A percentile compares a stretch with the other conserved stretches of the same genome.
Evolutionary conservation across 257 asterid species (phyloP).

Genomic region (Leptodermis oblonga): DNA sequence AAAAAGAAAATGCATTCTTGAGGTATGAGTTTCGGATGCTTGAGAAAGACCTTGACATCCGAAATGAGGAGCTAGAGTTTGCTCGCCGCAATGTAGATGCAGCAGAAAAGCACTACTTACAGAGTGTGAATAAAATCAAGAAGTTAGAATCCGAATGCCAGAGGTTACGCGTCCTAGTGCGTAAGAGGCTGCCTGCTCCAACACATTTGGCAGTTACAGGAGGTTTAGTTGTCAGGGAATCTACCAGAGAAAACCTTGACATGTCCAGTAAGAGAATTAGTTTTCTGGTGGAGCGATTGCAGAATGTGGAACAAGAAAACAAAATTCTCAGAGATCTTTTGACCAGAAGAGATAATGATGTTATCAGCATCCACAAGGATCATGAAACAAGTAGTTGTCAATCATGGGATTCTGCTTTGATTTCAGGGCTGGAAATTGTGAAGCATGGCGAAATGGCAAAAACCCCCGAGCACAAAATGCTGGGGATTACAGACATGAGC

Average conservation of each 20-base stretch:
- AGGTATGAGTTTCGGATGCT: constrained; percentile 61
- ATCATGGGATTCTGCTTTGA: constrained; percentile 33
- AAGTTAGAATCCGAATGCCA: constrained; percentile 79
- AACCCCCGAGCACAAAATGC: constrained; percentile 33
- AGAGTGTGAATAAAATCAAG: constrained; percentile 60
- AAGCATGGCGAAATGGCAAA: constrained; percentile 18
- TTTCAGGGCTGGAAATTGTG: constrained; percentile 19
- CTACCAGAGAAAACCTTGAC: constrained; percentile 19
- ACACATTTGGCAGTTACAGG: constrained; percentile 24
- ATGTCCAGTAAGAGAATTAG: constrained; percentile 34
- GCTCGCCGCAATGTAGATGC: constrained; percentile 45
- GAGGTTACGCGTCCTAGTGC: constrained; percentile 56
- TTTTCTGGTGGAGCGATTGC: constrained; percentile 52
- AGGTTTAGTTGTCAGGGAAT: constrained; percentile 25
- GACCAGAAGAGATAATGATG: constrained; percentile 50
- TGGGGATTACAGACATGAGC: constrained; percentile 71
- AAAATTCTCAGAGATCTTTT: constrained; percentile 41
- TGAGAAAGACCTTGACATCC: constrained; percentile 60
- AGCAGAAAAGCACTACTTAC: constrained; percentile 43
- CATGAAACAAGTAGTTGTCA: constrained; percentile 27
- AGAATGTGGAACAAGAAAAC: constrained; percentile 63
- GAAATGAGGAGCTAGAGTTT: constrained; percentile 55
- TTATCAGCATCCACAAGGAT: constrained; percentile 22
- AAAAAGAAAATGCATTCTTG: constrained; percentile 76
- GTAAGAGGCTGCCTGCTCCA: constrained; percentile 52